Percentiles rank a stretch among this genome's conserved stretches.
Conservation (phyloP, 73 alveolate genomes). For the Paramecium primaurelia region DNA sequence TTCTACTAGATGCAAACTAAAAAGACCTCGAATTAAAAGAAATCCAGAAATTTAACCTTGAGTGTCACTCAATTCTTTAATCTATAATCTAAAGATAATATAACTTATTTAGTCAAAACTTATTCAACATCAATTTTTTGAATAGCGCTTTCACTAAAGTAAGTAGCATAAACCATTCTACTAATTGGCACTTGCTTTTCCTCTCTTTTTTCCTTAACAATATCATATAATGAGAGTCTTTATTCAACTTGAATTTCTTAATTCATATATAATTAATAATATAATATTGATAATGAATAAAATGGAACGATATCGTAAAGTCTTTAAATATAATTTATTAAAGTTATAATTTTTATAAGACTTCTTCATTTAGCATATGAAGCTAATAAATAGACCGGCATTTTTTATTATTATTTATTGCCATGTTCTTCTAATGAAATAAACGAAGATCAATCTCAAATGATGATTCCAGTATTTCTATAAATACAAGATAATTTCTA, state of each 20-base stretch:
- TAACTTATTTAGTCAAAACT: conserved; percentile 18
- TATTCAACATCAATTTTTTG: conserved; percentile 37
- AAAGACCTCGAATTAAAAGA: conserved; percentile 20
- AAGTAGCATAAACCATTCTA: conserved; percentile 31
- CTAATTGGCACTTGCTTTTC: background rate
- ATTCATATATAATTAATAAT: background rate
- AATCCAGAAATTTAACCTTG: background rate
- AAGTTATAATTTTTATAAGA: too few species aligned
- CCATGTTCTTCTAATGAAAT: too few species aligned
- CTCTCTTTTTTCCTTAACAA: conserved; percentile 16
- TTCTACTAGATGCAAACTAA: conserved; percentile 10
- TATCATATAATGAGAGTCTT: conserved; percentile 6
- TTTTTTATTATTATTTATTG: too few species aligned
- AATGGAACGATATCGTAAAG: too few species aligned
- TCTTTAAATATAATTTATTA: too few species aligned
- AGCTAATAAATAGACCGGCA: too few species aligned
- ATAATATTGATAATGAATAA: background rate
- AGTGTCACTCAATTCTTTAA: conserved; percentile 34
- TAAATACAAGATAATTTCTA: too few species aligned
- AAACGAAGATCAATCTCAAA: too few species aligned
- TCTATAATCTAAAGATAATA: background rate
- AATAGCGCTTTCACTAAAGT: conserved; percentile 27
- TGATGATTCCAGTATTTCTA: too few species aligned
- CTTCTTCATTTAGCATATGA: too few species aligned
- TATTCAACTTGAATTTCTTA: conserved; percentile 6